phyloP scores from a whole-genome alignment of 2,329 filamentous ascomycete species.

The Paraconiothyrium brasiliense region DNA sequence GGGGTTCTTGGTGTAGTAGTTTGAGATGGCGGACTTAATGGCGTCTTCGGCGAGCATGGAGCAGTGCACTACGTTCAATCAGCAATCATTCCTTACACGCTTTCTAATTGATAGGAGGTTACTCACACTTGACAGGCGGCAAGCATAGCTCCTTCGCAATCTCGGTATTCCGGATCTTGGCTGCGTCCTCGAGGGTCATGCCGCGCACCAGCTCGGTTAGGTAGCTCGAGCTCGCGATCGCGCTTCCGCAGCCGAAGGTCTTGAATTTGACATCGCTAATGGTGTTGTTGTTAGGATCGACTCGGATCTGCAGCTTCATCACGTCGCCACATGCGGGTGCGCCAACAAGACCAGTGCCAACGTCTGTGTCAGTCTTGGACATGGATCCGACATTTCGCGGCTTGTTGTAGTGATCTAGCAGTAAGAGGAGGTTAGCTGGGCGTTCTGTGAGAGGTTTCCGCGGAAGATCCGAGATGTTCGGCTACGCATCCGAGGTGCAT shows the following conservation, averaged over 20 bases:
- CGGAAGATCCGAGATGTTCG: conserved; percentile 9
- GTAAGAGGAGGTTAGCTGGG: conserved; percentile 56
- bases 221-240: conserved; percentile 94
- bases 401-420: conserved; percentile 82
- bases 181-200: conserved; percentile 95
- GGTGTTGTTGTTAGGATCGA: conserved; percentile 85
- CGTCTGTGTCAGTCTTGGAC: conserved; percentile 80
- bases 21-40: conserved; percentile 89
- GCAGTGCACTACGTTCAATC: conserved; percentile 75
- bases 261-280: conserved; percentile 98
- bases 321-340: conserved; percentile 93
- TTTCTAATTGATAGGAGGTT: not conserved
- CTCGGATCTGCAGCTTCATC: conserved; percentile 93
- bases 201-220: conserved; percentile 93
- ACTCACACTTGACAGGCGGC: conserved; percentile 85
- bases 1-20: conserved; percentile 93
- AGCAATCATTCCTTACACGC: conserved; percentile 14
- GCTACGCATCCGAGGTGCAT: conserved; percentile 14
- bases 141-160: conserved; percentile 96
- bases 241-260: conserved; percentile 93
- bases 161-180: conserved; percentile 93
- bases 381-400: conserved; percentile 83
- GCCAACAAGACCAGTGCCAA: conserved; percentile 89
- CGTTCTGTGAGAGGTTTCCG: conserved; percentile 21
- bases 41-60: conserved; percentile 93